phyloP scores from a whole-genome alignment of 23 red algal genomes.

The Rhodosorus marinus region DNA sequence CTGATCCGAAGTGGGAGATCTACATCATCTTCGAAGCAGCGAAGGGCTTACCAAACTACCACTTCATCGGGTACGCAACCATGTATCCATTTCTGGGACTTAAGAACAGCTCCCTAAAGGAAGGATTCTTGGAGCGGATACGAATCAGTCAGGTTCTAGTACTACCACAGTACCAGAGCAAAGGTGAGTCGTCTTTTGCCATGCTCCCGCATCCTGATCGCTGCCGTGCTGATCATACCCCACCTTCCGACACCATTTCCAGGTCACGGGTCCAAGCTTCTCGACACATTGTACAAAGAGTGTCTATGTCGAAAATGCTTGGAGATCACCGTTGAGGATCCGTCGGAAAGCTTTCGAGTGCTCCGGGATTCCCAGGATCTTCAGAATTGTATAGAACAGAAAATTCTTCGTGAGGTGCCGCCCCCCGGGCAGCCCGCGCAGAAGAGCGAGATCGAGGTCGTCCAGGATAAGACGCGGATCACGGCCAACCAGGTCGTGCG shows the following conservation, averaged over 20 bases:
- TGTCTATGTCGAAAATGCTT: slow-evolving; percentile 12
- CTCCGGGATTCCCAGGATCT: slow-evolving; percentile 29
- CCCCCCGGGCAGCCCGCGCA: slow-evolving; percentile 4
- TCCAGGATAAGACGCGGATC: slow-evolving; percentile 10
- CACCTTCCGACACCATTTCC: too few species aligned
- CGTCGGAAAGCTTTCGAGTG: slow-evolving; percentile 16
- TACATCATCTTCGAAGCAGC: slow-evolving; percentile 15
- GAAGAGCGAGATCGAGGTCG: slow-evolving; percentile 1
- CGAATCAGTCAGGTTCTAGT: slow-evolving; percentile 39
- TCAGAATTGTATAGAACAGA: slow-evolving; percentile 3
- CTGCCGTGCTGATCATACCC: too few species aligned
- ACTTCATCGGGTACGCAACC: slow-evolving; percentile 39
- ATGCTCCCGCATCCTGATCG: too few species aligned
- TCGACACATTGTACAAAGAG: slow-evolving; percentile 29
- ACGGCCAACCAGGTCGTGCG: slow-evolving; percentile 30
- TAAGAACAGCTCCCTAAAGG: too few species aligned
- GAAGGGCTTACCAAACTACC: slow-evolving; percentile 1
- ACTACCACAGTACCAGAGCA: slow-evolving; percentile 14
- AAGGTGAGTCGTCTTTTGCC: too few species aligned
- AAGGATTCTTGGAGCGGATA: slow-evolving; percentile 28
- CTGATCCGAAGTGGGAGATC: slow-evolving; percentile 32
- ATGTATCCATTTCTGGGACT: slow-evolving; percentile 43
- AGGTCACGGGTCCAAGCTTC: slow-evolving; percentile 30
- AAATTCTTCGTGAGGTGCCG: slow-evolving; percentile 4
- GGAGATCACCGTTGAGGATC: slow-evolving; percentile 58